Evolutionary conservation across 1,284 basidiomycete genomes (phyloP).

Genomic region (Omphalotus olearius): DNA sequence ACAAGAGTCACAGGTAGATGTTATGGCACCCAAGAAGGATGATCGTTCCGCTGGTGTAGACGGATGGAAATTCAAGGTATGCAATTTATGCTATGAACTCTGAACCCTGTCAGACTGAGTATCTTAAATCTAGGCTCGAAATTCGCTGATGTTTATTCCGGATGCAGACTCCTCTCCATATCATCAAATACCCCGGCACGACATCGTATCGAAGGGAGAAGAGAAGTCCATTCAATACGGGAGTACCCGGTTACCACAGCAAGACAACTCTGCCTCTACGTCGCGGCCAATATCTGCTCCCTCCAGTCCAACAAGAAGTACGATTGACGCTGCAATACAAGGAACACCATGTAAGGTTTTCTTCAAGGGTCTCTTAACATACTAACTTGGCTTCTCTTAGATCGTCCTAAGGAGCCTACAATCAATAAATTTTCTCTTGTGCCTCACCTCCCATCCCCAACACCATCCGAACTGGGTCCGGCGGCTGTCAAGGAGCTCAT

Average conservation of each 20-base stretch:
- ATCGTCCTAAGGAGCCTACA: constrained; percentile 53
- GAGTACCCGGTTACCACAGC: constrained; percentile 77
- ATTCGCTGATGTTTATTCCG: constrained; percentile 89
- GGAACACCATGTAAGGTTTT: constrained; percentile 66
- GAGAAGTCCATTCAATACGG: constrained; percentile 70
- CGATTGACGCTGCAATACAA: constrained; percentile 84
- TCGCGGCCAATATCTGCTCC: constrained; percentile 54
- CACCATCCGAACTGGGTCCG: constrained; percentile 74
- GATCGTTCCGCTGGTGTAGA: constrained; percentile 66
- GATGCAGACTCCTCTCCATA: constrained; percentile 87
- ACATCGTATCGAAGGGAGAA: constrained; percentile 38
- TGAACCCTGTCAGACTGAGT: constrained; percentile 2
- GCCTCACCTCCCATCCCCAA: constrained; percentile 82
- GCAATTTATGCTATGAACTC: constrained; percentile 17
- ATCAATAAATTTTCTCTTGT: constrained; percentile 67
- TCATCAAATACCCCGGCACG: constrained; percentile 34
- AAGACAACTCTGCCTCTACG: constrained; percentile 43
- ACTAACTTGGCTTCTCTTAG: constrained; percentile 28
- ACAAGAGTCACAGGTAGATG: constrained; percentile 43
- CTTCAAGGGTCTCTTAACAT: constrained; percentile 10
- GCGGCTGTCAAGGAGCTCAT: constrained; percentile 81
- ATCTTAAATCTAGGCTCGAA: constrained; percentile 59
- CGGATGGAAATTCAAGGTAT: constrained; percentile 86
- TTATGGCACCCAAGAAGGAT: constrained; percentile 75
- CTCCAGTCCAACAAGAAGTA: constrained; percentile 83